phyloP scores from a whole-genome alignment of 2,329 filamentous ascomycete species.

The Metarhizium album region DNA sequence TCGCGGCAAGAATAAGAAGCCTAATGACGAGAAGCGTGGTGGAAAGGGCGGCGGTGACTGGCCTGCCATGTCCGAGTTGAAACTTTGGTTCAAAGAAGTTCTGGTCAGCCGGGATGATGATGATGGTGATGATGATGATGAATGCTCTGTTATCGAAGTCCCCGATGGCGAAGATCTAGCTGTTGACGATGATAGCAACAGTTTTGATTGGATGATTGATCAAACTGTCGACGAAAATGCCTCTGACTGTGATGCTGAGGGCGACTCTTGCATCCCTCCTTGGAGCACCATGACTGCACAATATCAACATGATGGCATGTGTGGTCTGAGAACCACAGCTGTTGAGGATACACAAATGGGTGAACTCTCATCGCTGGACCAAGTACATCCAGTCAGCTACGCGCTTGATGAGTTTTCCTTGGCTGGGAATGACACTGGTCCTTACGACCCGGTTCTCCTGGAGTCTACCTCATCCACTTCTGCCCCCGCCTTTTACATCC shows the following conservation, averaged over 20 bases:
- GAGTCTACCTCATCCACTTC: neutral
- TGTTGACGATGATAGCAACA: neutral
- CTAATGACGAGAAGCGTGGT: constrained; percentile 37
- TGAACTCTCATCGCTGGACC: neutral
- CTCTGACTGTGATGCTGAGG: neutral
- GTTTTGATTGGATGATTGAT: neutral
- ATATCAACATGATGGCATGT: neutral
- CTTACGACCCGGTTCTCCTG: neutral
- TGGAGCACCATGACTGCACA: neutral
- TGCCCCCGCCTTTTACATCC: neutral
- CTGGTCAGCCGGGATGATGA: constrained; percentile 31
- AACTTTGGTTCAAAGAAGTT: constrained; percentile 44
- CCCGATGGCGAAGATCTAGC: constrained; percentile 20
- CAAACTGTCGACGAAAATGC: neutral
- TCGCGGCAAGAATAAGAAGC: constrained; percentile 31
- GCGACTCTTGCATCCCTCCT: neutral
- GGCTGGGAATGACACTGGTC: neutral
- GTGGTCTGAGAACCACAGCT: neutral
- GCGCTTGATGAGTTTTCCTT: neutral
- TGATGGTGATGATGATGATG: constrained; percentile 26
- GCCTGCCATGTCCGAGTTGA: constrained; percentile 46
- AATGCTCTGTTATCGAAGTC: constrained; percentile 19
- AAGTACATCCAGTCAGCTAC: neutral
- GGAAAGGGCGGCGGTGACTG: constrained; percentile 44
- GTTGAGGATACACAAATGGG: neutral